Evolutionary conservation across 805 yeast species (phyloP).

Genomic region (Ogataea pignaliae): DNA sequence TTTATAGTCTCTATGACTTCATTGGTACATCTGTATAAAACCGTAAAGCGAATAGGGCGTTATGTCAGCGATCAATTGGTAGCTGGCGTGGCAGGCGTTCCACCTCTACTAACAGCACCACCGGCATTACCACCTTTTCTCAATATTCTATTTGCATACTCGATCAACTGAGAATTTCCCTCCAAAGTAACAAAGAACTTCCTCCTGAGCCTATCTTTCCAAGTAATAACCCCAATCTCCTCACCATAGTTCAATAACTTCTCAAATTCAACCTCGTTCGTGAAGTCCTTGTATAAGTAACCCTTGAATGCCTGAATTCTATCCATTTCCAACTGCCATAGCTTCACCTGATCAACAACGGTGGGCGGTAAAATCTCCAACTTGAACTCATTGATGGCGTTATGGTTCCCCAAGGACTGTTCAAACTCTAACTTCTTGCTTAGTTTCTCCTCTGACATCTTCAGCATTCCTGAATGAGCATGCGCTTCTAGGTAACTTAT

Average conservation of each 20-base stretch:
- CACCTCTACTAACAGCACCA: constrained; percentile 5
- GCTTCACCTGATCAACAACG: constrained; percentile 90
- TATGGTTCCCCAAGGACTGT: constrained; percentile 35
- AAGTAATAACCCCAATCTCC: constrained; percentile 87
- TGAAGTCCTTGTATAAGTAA: constrained; percentile 80
- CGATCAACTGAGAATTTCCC: constrained; percentile 87
- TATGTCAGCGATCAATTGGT: too few relatives aligned
- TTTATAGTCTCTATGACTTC: too few relatives aligned
- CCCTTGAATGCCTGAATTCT: constrained; percentile 87
- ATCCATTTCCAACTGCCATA: constrained; percentile 96
- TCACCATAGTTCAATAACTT: constrained; percentile 70
- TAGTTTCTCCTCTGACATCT: constrained; percentile 63
- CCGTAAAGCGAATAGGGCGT: too few relatives aligned
- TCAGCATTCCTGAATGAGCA: constrained; percentile 89
- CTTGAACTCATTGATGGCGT: constrained; percentile 42
- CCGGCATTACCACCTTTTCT: constrained; percentile 21
- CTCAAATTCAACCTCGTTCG: constrained; percentile 71
- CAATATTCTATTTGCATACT: constrained; percentile 70
- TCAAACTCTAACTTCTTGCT: constrained; percentile 66
- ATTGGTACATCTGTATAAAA: too few relatives aligned
- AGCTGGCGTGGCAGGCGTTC: constrained; percentile 2
- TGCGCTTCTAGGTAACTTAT: constrained; percentile 84
- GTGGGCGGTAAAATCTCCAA: constrained; percentile 83
- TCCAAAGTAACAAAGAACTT: constrained; percentile 84
- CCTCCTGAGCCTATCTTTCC: constrained; percentile 70